Evolutionary conservation across 106 monocot species (phyloP), one percentile per base, ranked within the genome.

Genomic region (Hemerocallis citrina): DNA sequence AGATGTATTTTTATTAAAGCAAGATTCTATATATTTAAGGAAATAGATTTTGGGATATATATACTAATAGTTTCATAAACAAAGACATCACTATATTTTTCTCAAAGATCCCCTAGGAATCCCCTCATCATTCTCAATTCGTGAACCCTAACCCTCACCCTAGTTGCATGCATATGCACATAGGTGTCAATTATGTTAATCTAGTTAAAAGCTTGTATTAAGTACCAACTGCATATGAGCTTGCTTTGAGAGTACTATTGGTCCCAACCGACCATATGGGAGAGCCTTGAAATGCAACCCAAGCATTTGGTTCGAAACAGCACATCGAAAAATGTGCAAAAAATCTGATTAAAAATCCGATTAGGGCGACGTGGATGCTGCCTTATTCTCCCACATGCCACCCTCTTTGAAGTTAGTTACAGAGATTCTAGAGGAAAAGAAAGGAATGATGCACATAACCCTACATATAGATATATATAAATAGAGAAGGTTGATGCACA

Each of bases 381-480:
- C 11, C 37, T 38, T 38, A 5, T 12, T 51, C 10, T 2, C 7
- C 51, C 51, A 28, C 51, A 24, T 51, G 51, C 51, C 17, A 17
- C 22, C 33, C 31, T 55, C 13, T 16, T 55, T 4, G 55, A 8
- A 32, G 55, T 34, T 32, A 55, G 55, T 55, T 55, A 10, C 31
- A 33, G 33, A 16, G 33, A 34, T 32, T 55, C 30, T 32, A 34
- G 5, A 11, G 5, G 37, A 6, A 38, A 22, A 55, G 55, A 6
- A 32, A 33, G 55, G 33, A 17, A 34, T 16, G n/a, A 32, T 55
- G 55, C 33, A 33, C 55, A 34, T 13, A 55, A 16, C 31, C 55
- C 31, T 55, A 55, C 55, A 32, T 55, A 30, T 55, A n/a, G n/a
- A n/a, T n/a, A n/a, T n/a, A n/a, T 20, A 33, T 55, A 31, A 16